Percentiles rank a stretch among this genome's conserved stretches.
These are phyloP conservation scores for Schoenoplectus triqueter DNA, from an alignment of 202 grass and related monocot genomes.

Conservation along the genomic window DNA sequence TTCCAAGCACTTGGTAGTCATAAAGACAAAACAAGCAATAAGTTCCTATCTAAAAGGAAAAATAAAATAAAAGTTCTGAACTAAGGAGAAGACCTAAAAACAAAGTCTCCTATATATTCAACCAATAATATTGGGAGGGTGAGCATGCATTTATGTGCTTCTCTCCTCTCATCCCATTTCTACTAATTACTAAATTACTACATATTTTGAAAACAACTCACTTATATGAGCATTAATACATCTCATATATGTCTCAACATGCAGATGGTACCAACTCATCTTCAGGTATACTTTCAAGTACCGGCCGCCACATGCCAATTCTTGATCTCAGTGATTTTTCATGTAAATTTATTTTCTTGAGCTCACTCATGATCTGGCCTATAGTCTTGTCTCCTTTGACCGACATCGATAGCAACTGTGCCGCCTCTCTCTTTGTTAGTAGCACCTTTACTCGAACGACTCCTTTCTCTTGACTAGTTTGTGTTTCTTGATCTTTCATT, in stretches of 20 bases:
- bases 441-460: conserved; percentile 70
- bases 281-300: conserved; percentile 78
- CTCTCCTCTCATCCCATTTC: conserved; percentile 42
- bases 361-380: conserved; percentile 60
- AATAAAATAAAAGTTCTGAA: neutral
- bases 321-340: conserved; percentile 8
- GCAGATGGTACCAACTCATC: conserved; percentile 36
- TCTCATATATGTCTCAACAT: neutral
- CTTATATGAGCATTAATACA: conserved; percentile 15
- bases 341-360: conserved; percentile 57
- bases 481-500: neutral
- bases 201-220: neutral
- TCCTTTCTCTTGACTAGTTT: conserved; percentile 17
- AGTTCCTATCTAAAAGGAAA: neutral
- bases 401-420: conserved; percentile 67
- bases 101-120: conserved; percentile 5
- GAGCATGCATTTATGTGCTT: conserved; percentile 28
- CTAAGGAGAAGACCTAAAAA: conserved; percentile 28
- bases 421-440: conserved; percentile 83
- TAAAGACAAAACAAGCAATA: neutral
- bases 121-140: conserved; percentile 22
- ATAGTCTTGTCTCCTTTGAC: conserved; percentile 53
- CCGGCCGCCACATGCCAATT: conserved; percentile 54
- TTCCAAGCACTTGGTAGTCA: neutral
- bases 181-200: conserved; percentile 26